Base-by-base conservation (phyloP, 2,329 filamentous ascomycete species). In the Aspergillus clavatus region DNA sequence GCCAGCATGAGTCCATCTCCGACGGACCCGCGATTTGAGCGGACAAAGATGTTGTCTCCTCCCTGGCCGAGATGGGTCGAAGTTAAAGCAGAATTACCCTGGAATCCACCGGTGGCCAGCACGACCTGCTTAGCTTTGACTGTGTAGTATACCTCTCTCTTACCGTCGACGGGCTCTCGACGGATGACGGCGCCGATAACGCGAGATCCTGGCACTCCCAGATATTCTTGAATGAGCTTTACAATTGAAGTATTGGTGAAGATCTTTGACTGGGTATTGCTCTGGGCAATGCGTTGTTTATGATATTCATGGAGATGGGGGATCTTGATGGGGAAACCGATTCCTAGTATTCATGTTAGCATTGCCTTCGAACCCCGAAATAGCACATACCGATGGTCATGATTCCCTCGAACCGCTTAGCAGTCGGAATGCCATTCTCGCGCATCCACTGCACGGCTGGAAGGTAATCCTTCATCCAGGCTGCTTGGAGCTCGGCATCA, bases 361-460 rank as follows among this genome's bases (percentile, higher is more conserved):
- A 12, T 10, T 33, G n/a, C 3, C n/a, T n/a, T n/a, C n/a, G n/a
- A n/a, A n/a, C n/a, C n/a, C n/a, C n/a, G n/a, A n/a, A n/a, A n/a
- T n/a, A n/a, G n/a, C n/a, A n/a, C 35, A 12, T 53, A 58, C 58
- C 56, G 8, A 61, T 61, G 18, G 57, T 60, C 57, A 61, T 60
- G 38, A 61, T 60, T 5, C 57, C 57, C 23, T 59, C 52, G n/a
- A 58, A 61, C 12, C 57, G 47, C 4, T 52, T 21, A 3, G 54
- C 53, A 3, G 47, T 58, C 11, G 58, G 58, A 10, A 61, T 52
- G 2, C 50, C 49, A 19, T 56, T 59, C 6, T 59, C 45, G 19
- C 59, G 55, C 58, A 61, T 61, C 58, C 58, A 61, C 36, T 60
- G 57, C 1, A 61, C 59, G 2, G 58, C 58, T 2, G 54, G 49